Evolutionary conservation across 495 filamentous ascomycete genomes (phyloP).

Genomic region (Lineolata rhizophorae): DNA sequence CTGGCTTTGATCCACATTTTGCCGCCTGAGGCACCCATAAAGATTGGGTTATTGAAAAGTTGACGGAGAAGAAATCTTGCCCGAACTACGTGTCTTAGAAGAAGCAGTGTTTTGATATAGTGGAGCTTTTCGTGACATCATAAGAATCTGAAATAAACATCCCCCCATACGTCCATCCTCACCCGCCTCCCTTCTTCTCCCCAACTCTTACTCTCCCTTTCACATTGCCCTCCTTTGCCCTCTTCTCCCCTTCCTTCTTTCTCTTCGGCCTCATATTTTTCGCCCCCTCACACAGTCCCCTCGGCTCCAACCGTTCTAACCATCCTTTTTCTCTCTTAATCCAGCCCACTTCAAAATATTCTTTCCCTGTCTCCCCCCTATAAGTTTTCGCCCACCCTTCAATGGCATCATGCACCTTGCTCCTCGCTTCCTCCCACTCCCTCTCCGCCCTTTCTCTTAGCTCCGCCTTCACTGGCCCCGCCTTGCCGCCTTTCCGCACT

Average conservation of each 20-base stretch:
- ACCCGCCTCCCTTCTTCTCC: not conserved
- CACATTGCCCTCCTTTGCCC: not conserved
- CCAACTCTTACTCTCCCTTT: too few species aligned
- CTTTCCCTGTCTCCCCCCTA: slow-evolving; percentile 24
- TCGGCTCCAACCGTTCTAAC: slow-evolving; percentile 16
- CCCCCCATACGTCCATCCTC: too few species aligned
- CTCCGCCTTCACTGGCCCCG: slow-evolving; percentile 29
- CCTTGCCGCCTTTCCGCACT: slow-evolving; percentile 27
- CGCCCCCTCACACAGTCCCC: slow-evolving; percentile 17
- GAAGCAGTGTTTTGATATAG: too few species aligned
- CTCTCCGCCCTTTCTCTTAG: slow-evolving; percentile 22
- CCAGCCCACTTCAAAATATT: slow-evolving; percentile 19
- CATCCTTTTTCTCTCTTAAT: slow-evolving; percentile 16
- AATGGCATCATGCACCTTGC: slow-evolving; percentile 32
- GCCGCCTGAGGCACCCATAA: too few species aligned
- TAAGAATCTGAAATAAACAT: too few species aligned
- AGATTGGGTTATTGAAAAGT: too few species aligned
- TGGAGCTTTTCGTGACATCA: too few species aligned
- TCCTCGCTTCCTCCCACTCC: slow-evolving; percentile 28
- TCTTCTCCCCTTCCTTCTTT: slow-evolving; percentile 1
- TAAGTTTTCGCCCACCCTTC: slow-evolving; percentile 60
- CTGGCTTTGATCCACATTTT: too few species aligned
- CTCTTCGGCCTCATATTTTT: slow-evolving; percentile 16
- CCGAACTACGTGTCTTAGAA: too few species aligned
- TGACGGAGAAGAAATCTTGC: too few species aligned